These are phyloP conservation scores for Achlya hypogyna DNA, from an alignment of 352 stramenopile species.

Conservation along the genomic window DNA sequence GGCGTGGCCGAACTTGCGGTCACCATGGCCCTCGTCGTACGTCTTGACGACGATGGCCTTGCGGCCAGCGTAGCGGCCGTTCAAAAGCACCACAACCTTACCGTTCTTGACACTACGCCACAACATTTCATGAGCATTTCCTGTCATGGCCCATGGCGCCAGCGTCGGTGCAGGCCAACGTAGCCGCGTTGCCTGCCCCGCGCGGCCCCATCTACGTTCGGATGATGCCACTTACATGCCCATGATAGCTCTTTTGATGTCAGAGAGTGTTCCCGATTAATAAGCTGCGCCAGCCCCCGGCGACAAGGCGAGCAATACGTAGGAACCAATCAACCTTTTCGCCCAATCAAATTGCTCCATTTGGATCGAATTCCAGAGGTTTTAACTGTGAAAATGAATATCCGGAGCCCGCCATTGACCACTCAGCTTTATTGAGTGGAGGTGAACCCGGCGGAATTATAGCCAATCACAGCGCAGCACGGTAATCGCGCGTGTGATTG, in stretches of 20 bases:
- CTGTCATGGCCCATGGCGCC: neutral
- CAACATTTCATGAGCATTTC: neutral
- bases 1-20: conserved; percentile 96
- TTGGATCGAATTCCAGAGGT: neutral
- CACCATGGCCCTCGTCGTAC: conserved; percentile 92
- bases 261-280: conserved; percentile 19
- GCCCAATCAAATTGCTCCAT: conserved; percentile 3
- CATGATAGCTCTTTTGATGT: conserved; percentile 18
- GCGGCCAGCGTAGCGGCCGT: conserved; percentile 96
- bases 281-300: neutral
- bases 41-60: conserved; percentile 99
- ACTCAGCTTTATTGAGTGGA: neutral
- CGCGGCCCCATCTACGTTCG: too few species aligned
- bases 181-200: too few species aligned
- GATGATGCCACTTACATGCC: conserved; percentile 18
- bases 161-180: neutral
- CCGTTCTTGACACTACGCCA: conserved; percentile 89
- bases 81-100: conserved; percentile 99
- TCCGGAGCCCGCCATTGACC: neutral
- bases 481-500: neutral
- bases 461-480: neutral
- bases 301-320: neutral
- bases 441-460: neutral
- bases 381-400: neutral
- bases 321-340: conserved; percentile 8